These are phyloP conservation scores for Priceomyces castillae DNA, from an alignment of 805 yeast genomes.

Conservation along the genomic window DNA sequence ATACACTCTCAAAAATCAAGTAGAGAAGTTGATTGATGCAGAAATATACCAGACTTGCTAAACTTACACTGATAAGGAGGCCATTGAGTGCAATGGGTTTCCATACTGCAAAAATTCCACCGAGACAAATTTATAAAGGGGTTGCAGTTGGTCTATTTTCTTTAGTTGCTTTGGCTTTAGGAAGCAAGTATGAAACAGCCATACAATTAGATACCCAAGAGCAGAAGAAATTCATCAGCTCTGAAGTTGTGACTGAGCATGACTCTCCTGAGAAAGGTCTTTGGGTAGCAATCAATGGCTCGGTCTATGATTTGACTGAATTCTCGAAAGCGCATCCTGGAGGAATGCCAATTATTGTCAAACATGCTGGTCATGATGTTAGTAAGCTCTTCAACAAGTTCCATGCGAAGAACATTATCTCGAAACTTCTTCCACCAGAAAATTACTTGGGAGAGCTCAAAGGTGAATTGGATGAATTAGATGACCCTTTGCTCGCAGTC, in stretches of 20 bases:
- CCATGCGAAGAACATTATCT: slow-evolving; percentile 28
- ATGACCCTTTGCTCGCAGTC: slow-evolving; percentile 14
- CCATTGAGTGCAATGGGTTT: too few relatives aligned
- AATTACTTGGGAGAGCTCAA: slow-evolving; percentile 20
- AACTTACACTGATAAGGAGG: too few relatives aligned
- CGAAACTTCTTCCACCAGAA: slow-evolving; percentile 17
- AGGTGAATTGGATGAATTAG: slow-evolving; percentile 18
- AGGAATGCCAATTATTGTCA: slow-evolving; percentile 42
- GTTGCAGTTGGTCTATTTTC: background rate
- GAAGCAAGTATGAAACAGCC: background rate
- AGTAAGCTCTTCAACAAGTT: slow-evolving; percentile 37
- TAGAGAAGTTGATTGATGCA: too few relatives aligned
- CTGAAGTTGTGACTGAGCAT: slow-evolving; percentile 8
- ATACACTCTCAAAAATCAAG: too few relatives aligned
- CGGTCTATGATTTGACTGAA: slow-evolving; percentile 32
- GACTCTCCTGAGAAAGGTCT: slow-evolving; percentile 8
- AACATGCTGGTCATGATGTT: slow-evolving; percentile 60
- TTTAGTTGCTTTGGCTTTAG: background rate
- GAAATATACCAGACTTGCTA: too few relatives aligned
- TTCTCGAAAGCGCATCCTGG: slow-evolving; percentile 48
- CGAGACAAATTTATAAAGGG: background rate
- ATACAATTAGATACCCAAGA: slow-evolving; percentile 1
- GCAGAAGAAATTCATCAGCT: background rate
- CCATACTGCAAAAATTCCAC: too few relatives aligned
- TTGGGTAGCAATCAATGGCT: slow-evolving; percentile 31